Percentiles rank a stretch among this genome's conserved stretches.
phyloP scores from a whole-genome alignment of 306 rosid genomes.

The Fragaria vesca region DNA sequence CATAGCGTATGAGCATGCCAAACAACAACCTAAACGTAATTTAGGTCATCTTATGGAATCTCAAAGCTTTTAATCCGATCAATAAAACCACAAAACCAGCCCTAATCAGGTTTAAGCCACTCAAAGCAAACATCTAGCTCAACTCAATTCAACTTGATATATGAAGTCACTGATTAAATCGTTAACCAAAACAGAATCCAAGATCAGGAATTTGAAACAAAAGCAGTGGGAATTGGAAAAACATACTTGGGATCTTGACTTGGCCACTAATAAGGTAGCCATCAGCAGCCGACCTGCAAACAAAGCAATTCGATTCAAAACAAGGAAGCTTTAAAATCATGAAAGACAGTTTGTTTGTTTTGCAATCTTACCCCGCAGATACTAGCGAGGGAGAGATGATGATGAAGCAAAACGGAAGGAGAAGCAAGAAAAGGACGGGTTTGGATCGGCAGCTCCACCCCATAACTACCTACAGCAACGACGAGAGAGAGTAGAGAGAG shows the following conservation, averaged over 20 bases:
- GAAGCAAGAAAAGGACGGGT: slow-evolving; percentile 38
- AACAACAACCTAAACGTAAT: not conserved
- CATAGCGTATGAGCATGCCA: no score
- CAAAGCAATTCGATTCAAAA: slow-evolving; percentile 3
- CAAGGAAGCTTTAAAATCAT: not conserved
- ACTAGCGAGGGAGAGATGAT: slow-evolving; percentile 46
- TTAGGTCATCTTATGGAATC: not conserved
- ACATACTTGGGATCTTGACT: slow-evolving; percentile 79
- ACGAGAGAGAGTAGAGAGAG: not conserved
- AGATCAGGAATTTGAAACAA: not conserved
- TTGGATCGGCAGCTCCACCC: slow-evolving; percentile 43
- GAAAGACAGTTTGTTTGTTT: not conserved
- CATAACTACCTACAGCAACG: slow-evolving; percentile 4
- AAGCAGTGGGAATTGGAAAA: slow-evolving; percentile 11
- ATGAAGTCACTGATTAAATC: not conserved
- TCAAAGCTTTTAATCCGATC: not conserved
- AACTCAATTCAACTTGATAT: not conserved
- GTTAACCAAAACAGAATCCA: not conserved
- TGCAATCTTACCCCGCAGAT: slow-evolving; percentile 58
- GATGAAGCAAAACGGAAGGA: slow-evolving; percentile 45
- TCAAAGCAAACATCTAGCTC: not conserved
- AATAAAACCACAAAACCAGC: slow-evolving; percentile 6
- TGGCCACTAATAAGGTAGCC: slow-evolving; percentile 86
- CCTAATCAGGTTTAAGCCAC: slow-evolving; percentile 20
- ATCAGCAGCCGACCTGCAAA: slow-evolving; percentile 64